phyloP scores from a whole-genome alignment of 257 asterid genomes.

The Solanum arcanum region DNA sequence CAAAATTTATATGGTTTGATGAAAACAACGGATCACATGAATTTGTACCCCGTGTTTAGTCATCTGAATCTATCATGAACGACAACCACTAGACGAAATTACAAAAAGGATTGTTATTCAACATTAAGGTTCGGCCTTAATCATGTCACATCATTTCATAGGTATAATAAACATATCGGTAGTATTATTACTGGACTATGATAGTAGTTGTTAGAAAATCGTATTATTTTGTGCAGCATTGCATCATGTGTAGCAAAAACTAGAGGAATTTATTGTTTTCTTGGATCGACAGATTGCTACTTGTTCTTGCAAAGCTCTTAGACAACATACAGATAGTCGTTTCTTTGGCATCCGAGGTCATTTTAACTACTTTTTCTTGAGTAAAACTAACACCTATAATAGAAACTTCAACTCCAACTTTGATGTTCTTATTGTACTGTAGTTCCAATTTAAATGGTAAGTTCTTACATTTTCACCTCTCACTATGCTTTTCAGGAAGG shows the following conservation, averaged over 20 bases:
- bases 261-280: accelerated
- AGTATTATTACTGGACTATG: neutral
- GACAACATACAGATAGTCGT: neutral
- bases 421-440: neutral
- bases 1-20: neutral
- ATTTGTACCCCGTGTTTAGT: no score
- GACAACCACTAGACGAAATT: neutral
- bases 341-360: neutral
- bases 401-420: neutral
- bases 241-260: neutral
- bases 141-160: neutral
- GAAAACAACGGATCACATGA: neutral
- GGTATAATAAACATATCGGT: neutral
- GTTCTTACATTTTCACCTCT: neutral
- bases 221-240: neutral
- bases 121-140: neutral
- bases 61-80: no score
- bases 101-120: neutral
- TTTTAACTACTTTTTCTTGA: neutral
- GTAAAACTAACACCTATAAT: neutral
- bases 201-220: neutral
- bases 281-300: neutral
- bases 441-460: neutral
- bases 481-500: constrained; percentile 46
- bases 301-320: neutral